Conservation (phyloP, 371 early-diverging fungal genomes). For the Syncephalastrum racemosum region DNA sequence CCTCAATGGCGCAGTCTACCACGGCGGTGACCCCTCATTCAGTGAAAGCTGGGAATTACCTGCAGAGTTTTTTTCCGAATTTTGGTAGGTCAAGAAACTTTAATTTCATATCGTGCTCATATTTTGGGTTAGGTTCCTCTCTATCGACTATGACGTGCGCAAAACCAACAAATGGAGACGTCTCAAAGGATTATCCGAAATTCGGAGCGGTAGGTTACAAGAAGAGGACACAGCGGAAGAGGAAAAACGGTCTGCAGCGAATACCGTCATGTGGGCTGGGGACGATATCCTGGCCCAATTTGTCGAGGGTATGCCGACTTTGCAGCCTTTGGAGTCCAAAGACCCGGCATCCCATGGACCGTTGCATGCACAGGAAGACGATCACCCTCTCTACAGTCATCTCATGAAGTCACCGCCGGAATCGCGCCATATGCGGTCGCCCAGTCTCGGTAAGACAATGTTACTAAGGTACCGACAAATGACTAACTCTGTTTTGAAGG, state of each 20-base stretch:
- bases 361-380: neutral
- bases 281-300: conserved; percentile 14
- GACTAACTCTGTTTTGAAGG: conserved; percentile 5
- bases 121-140: conserved; percentile 17
- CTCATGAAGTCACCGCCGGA: conserved; percentile 28
- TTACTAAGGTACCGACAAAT: neutral
- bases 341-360: neutral
- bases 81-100: conserved; percentile 25
- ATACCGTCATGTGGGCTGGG: neutral
- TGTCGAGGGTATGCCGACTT: conserved; percentile 13
- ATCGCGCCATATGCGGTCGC: conserved; percentile 15
- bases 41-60: conserved; percentile 61
- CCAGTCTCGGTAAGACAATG: conserved; percentile 22
- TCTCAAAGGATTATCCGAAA: conserved; percentile 27
- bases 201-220: conserved; percentile 2
- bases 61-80: conserved; percentile 53
- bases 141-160: conserved; percentile 33
- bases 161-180: conserved; percentile 37
- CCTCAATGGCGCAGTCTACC: conserved; percentile 47
- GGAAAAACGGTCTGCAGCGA: neutral
- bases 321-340: conserved; percentile 10
- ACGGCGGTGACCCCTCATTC: conserved; percentile 61
- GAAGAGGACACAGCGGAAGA: conserved; percentile 1
- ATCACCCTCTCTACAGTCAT: conserved; percentile 25
- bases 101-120: neutral